These are phyloP conservation scores for Lepidium africanum DNA, from an alignment of 345 rosid genomes.

Conservation along the genomic window DNA sequence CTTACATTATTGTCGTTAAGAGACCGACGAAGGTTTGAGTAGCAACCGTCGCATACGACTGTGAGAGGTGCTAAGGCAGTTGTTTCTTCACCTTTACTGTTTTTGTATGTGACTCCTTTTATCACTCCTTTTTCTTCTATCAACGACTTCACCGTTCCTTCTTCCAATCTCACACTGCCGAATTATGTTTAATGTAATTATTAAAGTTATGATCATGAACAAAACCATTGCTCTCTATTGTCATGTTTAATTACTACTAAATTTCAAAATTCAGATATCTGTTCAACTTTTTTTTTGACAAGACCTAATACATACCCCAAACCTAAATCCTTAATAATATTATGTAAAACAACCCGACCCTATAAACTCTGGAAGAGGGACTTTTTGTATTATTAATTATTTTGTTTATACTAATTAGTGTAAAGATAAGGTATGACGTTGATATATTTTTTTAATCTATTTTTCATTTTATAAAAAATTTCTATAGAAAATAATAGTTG, in stretches of 20 bases:
- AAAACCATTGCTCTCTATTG: not conserved
- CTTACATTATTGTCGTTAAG: constrained; percentile 24
- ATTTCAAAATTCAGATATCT: not conserved
- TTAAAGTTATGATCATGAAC: not conserved
- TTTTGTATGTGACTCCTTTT: constrained; percentile 43
- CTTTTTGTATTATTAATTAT: not conserved
- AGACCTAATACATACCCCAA: too few species aligned
- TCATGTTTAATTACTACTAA: too few species aligned
- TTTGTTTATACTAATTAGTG: not conserved
- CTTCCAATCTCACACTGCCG: constrained; percentile 30
- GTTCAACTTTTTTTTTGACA: not conserved
- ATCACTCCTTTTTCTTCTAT: constrained; percentile 46
- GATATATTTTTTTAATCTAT: too few species aligned
- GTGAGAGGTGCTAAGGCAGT: constrained; percentile 43
- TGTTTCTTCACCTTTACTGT: constrained; percentile 24
- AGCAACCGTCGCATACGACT: constrained; percentile 51
- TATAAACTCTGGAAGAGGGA: too few species aligned
- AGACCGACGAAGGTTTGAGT: constrained; percentile 43
- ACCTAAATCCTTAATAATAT: too few species aligned
- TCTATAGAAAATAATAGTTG: too few species aligned
- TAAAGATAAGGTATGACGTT: too few species aligned
- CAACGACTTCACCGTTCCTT: constrained; percentile 45
- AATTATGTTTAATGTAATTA: too few species aligned
- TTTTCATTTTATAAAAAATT: too few species aligned
- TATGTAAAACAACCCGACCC: too few species aligned